These are phyloP conservation scores for Aspergillus niger DNA, from an alignment of 2,329 filamentous ascomycete genomes.

Conservation along the genomic window DNA sequence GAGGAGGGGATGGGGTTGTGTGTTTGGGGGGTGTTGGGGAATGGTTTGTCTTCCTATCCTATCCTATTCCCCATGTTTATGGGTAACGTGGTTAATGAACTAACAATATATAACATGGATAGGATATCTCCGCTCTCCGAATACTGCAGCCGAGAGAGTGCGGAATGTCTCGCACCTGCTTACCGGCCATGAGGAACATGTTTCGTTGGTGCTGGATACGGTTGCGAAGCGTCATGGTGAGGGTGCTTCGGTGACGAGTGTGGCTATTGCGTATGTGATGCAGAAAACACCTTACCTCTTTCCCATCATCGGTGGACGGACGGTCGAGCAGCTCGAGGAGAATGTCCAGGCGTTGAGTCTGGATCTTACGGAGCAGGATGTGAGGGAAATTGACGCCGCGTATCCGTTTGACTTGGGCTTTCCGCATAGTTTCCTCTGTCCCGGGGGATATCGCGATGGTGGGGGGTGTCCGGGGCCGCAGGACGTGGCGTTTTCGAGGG, in stretches of 20 bases:
- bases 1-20: conserved; percentile 63
- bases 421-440: conserved; percentile 36
- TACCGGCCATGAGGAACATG: conserved; percentile 2
- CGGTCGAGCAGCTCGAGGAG: conserved; percentile 51
- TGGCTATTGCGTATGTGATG: conserved; percentile 55
- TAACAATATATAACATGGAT: neutral
- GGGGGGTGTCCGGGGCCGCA: neutral
- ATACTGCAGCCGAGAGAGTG: conserved; percentile 7
- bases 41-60: conserved; percentile 35
- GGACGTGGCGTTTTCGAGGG: neutral
- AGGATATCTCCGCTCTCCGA: conserved; percentile 9
- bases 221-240: neutral
- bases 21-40: conserved; percentile 55
- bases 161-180: conserved; percentile 1
- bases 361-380: conserved; percentile 53
- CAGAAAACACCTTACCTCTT: conserved; percentile 53
- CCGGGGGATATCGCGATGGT: neutral
- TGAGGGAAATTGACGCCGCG: conserved; percentile 56
- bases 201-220: conserved; percentile 11
- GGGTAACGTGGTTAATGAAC: too few species aligned
- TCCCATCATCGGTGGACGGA: conserved; percentile 55
- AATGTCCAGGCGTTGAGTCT: conserved; percentile 58
- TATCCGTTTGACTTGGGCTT: conserved; percentile 59
- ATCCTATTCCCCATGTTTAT: neutral
- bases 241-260: neutral